These are phyloP conservation scores for Fusarium sp. DNA, from an alignment of 2,329 filamentous ascomycete species.

Conservation along the genomic window DNA sequence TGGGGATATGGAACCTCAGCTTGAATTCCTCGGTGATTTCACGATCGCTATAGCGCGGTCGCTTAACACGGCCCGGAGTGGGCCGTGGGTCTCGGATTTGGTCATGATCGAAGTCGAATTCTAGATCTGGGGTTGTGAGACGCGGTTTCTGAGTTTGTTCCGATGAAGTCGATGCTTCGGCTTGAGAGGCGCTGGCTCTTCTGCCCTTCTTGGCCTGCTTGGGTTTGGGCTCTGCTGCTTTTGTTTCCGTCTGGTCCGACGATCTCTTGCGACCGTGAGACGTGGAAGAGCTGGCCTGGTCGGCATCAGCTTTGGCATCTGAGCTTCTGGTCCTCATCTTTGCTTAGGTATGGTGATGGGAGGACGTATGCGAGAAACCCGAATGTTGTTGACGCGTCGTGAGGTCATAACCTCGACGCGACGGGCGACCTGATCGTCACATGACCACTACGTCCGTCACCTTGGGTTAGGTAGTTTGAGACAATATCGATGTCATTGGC, in stretches of 20 bases:
- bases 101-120: conserved; percentile 30
- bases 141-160: background rate
- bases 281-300: background rate
- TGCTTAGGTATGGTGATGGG: background rate
- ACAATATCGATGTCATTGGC: background rate
- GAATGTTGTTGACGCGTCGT: background rate
- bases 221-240: background rate
- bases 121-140: conserved; percentile 10
- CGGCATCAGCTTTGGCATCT: background rate
- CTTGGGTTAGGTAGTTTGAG: background rate
- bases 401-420: background rate
- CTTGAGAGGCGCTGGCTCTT: background rate
- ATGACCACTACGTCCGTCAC: background rate
- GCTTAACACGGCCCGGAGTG: conserved; percentile 25
- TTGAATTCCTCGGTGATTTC: conserved; percentile 25
- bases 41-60: background rate
- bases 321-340: conserved; percentile 16
- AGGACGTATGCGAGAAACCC: background rate
- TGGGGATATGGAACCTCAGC: conserved; percentile 16
- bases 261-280: conserved; percentile 12
- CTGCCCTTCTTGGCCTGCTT: conserved; percentile 12
- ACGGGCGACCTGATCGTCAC: background rate
- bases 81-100: conserved; percentile 23
- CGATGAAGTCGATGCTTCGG: background rate
- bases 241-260: background rate